These are phyloP conservation scores for Phytophthora agathidicida DNA, from an alignment of 352 stramenopile genomes.

Conservation along the genomic window DNA sequence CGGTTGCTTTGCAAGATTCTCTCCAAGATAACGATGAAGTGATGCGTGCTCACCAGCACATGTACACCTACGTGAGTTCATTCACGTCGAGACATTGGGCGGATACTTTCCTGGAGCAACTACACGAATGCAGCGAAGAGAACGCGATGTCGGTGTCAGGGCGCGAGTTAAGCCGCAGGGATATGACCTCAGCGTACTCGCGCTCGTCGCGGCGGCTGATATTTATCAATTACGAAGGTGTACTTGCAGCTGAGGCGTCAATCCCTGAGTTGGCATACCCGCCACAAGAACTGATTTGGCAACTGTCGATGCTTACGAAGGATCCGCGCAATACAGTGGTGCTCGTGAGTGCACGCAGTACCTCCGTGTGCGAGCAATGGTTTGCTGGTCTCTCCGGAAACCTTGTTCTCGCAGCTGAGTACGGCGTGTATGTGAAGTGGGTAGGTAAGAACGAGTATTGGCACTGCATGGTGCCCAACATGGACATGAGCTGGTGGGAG, in stretches of 20 bases:
- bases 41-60: conserved; percentile 75
- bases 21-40: conserved; percentile 72
- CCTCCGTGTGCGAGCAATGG: conserved; percentile 78
- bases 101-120: conserved; percentile 81
- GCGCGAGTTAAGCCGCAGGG: conserved; percentile 77
- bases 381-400: conserved; percentile 69
- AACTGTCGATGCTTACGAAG: conserved; percentile 83
- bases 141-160: conserved; percentile 70
- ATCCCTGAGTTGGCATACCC: conserved; percentile 89
- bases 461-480: conserved; percentile 82
- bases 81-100: conserved; percentile 80
- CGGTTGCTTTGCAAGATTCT: conserved; percentile 54
- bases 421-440: conserved; percentile 86
- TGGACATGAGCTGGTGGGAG: conserved; percentile 84
- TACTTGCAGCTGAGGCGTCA: conserved; percentile 79
- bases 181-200: conserved; percentile 87
- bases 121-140: conserved; percentile 81
- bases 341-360: conserved; percentile 73
- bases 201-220: conserved; percentile 70
- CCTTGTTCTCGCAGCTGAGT: conserved; percentile 77
- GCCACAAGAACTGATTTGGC: conserved; percentile 82
- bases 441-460: conserved; percentile 61
- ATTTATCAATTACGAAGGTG: conserved; percentile 92
- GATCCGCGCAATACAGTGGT: conserved; percentile 81
- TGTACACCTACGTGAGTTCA: conserved; percentile 85